Evolutionary conservation across 2,329 filamentous ascomycete species (phyloP).

Genomic region (Phaeomoniella chlamydospora): DNA sequence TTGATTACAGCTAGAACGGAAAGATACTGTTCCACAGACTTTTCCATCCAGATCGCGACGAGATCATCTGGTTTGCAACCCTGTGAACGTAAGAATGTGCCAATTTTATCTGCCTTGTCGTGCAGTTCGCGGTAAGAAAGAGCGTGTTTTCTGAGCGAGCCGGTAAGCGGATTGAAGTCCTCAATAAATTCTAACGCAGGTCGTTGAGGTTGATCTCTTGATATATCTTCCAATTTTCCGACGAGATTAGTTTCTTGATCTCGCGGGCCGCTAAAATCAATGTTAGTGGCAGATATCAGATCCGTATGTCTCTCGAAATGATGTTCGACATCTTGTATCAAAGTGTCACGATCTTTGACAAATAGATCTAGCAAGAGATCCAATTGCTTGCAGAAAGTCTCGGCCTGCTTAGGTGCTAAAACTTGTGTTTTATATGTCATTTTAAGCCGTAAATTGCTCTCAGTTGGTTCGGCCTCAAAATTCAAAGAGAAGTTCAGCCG

Average conservation of each 20-base stretch:
- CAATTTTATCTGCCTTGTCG: slow-evolving; percentile 47
- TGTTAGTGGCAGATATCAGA: neutral
- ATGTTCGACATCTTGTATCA: slow-evolving; percentile 10
- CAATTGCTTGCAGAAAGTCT: slow-evolving; percentile 47
- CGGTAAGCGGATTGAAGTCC: slow-evolving; percentile 23
- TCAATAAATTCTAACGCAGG: slow-evolving; percentile 52
- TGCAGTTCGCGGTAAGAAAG: slow-evolving; percentile 56
- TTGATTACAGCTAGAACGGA: slow-evolving; percentile 63
- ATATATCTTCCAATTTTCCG: neutral
- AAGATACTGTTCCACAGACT: slow-evolving; percentile 57
- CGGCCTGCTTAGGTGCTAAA: slow-evolving; percentile 41
- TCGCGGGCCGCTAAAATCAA: neutral
- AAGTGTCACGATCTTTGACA: slow-evolving; percentile 18
- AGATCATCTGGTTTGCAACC: slow-evolving; percentile 39
- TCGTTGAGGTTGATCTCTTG: slow-evolving; percentile 28
- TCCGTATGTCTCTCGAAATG: neutral
- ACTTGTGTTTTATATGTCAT: slow-evolving; percentile 39
- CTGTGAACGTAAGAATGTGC: slow-evolving; percentile 34
- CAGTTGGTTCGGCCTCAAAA: slow-evolving; percentile 57
- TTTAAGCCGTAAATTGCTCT: slow-evolving; percentile 31
- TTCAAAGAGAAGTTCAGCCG: slow-evolving; percentile 62
- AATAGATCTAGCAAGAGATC: slow-evolving; percentile 34
- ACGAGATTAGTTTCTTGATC: neutral
- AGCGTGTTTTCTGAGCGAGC: slow-evolving; percentile 17
- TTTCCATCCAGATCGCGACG: slow-evolving; percentile 65